phyloP scores from a whole-genome alignment of 2,329 filamentous ascomycete species.

The Hypoxylon sp. region DNA sequence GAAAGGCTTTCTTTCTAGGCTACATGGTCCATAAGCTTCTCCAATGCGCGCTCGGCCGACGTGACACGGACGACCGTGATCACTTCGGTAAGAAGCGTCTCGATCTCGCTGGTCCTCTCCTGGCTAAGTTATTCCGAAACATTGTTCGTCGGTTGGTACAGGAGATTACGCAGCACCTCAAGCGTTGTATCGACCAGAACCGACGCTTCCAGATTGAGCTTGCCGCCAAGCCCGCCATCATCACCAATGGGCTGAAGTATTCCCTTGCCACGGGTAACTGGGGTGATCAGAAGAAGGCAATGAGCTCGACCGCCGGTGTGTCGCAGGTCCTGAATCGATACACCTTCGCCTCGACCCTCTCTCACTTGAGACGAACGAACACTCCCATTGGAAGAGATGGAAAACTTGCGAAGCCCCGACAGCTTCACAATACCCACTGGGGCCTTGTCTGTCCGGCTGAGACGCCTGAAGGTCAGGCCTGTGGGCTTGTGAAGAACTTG shows the following conservation, averaged over 20 bases:
- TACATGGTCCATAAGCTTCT: slow-evolving; percentile 99
- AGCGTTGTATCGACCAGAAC: slow-evolving; percentile 90
- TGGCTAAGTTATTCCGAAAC: slow-evolving; percentile 95
- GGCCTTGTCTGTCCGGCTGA: slow-evolving; percentile 96
- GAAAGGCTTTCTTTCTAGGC: slow-evolving; percentile 97
- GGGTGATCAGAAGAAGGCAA: slow-evolving; percentile 99
- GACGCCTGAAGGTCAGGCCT: slow-evolving; percentile 97
- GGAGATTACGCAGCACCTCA: slow-evolving; percentile 90
- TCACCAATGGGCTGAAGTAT: slow-evolving; percentile 96
- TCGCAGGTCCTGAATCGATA: slow-evolving; percentile 98
- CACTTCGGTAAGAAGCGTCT: slow-evolving; percentile 99
- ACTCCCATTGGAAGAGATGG: slow-evolving; percentile 98
- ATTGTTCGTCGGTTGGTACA: slow-evolving; percentile 92
- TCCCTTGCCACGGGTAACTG: slow-evolving; percentile 98
- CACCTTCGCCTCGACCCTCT: slow-evolving; percentile 95
- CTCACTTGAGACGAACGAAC: slow-evolving; percentile 96
- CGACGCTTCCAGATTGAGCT: slow-evolving; percentile 91
- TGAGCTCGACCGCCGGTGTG: slow-evolving; percentile 93
- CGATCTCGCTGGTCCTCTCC: slow-evolving; percentile 91
- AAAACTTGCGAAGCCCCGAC: slow-evolving; percentile 96
- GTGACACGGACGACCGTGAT: slow-evolving; percentile 96
- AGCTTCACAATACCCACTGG: slow-evolving; percentile 99
- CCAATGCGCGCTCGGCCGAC: slow-evolving; percentile 90
- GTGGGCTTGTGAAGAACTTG: slow-evolving; percentile 97
- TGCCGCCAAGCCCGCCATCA: slow-evolving; percentile 89